Evolutionary conservation across 2,329 filamentous ascomycete species (phyloP).

Genomic region (Zymoseptoria passerinii): DNA sequence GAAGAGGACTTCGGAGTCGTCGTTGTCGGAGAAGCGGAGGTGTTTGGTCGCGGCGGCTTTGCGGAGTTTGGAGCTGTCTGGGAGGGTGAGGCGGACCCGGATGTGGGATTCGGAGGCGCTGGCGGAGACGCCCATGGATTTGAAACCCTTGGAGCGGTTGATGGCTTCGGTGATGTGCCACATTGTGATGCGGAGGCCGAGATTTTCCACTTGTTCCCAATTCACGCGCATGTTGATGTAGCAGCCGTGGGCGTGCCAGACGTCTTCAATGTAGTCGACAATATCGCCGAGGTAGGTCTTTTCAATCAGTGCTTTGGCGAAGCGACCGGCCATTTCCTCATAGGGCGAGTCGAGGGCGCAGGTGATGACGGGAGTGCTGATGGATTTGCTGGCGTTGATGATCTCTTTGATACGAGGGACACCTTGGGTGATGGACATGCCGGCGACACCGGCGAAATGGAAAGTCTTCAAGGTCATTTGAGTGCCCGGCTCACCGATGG

Average conservation of each 20-base stretch:
- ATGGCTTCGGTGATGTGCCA: conserved; percentile 70
- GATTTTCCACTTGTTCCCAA: conserved; percentile 63
- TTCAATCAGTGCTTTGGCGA: conserved; percentile 89
- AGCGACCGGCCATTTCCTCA: conserved; percentile 69
- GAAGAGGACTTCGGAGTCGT: conserved; percentile 56
- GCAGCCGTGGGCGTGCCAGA: conserved; percentile 69
- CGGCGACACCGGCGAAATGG: conserved; percentile 98
- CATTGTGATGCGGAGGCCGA: conserved; percentile 71
- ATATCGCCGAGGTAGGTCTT: conserved; percentile 85
- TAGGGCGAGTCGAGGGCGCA: conserved; percentile 73
- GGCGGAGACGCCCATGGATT: conserved; percentile 38
- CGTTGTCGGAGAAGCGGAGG: conserved; percentile 18
- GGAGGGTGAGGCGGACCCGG: conserved; percentile 57
- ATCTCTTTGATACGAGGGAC: conserved; percentile 99
- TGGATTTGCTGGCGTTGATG: conserved; percentile 91
- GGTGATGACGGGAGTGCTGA: conserved; percentile 88
- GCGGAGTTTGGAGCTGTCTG: conserved; percentile 36
- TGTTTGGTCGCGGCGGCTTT: conserved; percentile 12
- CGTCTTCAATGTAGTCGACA: conserved; percentile 74
- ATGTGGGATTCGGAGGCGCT: conserved; percentile 39
- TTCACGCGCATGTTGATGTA: conserved; percentile 79
- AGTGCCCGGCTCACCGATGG: conserved; percentile 94
- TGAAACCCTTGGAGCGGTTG: conserved; percentile 71
- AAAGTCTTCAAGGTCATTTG: conserved; percentile 99
- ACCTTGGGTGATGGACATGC: conserved; percentile 99